These are phyloP conservation scores for Agaricus blazei DNA, from an alignment of 768 basidiomycete species.

Conservation along the genomic window DNA sequence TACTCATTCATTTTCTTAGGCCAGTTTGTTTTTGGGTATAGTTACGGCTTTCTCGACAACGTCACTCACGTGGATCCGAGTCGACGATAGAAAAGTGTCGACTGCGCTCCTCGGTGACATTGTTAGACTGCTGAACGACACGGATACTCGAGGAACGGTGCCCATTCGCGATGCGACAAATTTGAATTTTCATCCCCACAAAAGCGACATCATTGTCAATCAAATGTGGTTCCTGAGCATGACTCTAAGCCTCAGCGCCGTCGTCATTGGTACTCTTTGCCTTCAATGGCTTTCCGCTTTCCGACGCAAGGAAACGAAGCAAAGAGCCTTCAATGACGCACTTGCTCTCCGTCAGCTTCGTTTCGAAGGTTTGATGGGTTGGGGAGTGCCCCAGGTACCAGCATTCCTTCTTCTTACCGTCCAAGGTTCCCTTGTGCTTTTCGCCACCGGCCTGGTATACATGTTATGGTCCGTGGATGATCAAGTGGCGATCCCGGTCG, in stretches of 20 bases:
- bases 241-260: slow-evolving; percentile 4
- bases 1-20: background rate
- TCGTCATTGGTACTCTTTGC: slow-evolving; percentile 1
- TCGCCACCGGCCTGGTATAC: slow-evolving; percentile 4
- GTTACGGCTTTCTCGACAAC: slow-evolving; percentile 3
- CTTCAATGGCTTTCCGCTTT: slow-evolving; percentile 4
- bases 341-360: slow-evolving; percentile 8
- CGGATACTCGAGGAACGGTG: background rate
- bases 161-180: background rate
- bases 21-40: slow-evolving; percentile 6
- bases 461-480: background rate
- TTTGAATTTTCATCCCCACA: background rate
- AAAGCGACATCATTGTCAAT: background rate
- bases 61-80: slow-evolving; percentile 2
- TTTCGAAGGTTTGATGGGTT: slow-evolving; percentile 4
- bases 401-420: background rate
- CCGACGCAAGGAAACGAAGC: background rate
- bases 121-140: background rate
- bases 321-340: background rate
- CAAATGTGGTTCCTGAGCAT: slow-evolving; percentile 8
- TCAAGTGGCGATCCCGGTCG: slow-evolving; percentile 1
- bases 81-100: background rate
- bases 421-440: slow-evolving; percentile 9
- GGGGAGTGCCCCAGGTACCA: slow-evolving; percentile 1
- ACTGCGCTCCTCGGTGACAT: background rate